Evolutionary conservation across 129 eudicot genomes (phyloP), one percentile per base, ranked within the genome.

Genomic region (Smallanthus sonchifolius): DNA sequence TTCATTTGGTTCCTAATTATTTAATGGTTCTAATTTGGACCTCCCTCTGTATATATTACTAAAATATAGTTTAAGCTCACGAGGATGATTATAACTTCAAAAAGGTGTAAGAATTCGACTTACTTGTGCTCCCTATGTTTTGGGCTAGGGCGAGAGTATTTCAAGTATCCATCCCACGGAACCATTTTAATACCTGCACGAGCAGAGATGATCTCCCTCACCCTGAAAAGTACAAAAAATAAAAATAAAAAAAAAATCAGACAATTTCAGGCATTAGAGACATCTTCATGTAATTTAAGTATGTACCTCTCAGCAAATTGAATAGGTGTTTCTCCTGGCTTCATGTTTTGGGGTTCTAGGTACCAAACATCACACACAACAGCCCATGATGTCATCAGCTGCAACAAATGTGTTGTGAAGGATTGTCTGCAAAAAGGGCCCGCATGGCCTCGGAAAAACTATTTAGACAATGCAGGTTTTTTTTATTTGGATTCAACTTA

Each of bases 361-460:
- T 90, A 90, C 98, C 97, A 94, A 55, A 94, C 97, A 75, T 94
- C 97, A 83, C 98, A 94, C 52, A 94, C 98, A 68, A 94, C 98
- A 62, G 97, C 98, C 98, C 98, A 94, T 17, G 98, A 94, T 69
- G 97, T 86, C 98, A 94, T 94, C 43, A 94, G 89, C 89, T 94
- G 98, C 84, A 94, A 85, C 60, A 94, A 85, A 78, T 94, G 96
- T 64, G 75, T 94, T 68, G 98, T 94, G 79, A 90, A 94, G 48
- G 98, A 90, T 69, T 94, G 97, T 76, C 97, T 94, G 85, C 92
- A 80, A 70, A 67, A 45, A 17, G 14, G 34, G 34, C 28, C n/a
- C 57, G 30, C 45, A 55, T 28, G 28, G 32, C 38, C 17, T 61
- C 36, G n/a, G 39, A 13, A 59, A 7, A 30, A 20, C 14, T 2